phyloP scores from a whole-genome alignment of 2,329 filamentous ascomycete species.

The Thelonectria blattea region DNA sequence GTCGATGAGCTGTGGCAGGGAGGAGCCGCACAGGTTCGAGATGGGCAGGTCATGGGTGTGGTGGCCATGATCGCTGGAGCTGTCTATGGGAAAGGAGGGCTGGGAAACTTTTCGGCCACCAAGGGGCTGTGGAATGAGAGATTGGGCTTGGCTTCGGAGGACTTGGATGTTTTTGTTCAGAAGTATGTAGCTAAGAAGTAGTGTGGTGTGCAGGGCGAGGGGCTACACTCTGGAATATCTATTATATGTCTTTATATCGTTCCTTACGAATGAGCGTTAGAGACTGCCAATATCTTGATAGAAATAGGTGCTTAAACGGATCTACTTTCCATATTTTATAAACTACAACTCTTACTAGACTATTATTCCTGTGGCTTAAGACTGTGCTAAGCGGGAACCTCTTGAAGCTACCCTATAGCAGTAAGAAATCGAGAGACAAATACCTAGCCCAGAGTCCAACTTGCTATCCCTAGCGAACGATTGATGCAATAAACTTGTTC shows the following conservation, averaged over 20 bases:
- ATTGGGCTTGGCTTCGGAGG: conserved; percentile 1
- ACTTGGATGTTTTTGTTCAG: conserved; percentile 8
- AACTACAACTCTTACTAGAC: too few species aligned
- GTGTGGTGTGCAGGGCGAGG: neutral
- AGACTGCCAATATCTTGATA: too few species aligned
- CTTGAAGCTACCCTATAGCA: neutral
- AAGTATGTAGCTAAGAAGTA: neutral
- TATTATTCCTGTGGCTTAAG: too few species aligned
- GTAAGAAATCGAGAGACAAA: neutral
- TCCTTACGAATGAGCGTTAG: too few species aligned
- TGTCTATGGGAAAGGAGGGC: conserved; percentile 5
- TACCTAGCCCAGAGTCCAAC: too few species aligned
- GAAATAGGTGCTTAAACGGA: neutral
- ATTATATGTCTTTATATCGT: too few species aligned
- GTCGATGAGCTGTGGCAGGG: conserved; percentile 2
- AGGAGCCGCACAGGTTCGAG: neutral
- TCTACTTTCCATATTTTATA: too few species aligned
- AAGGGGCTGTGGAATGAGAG: conserved; percentile 20
- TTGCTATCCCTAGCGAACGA: too few species aligned
- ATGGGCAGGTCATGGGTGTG: conserved; percentile 4
- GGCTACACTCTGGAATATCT: too few species aligned
- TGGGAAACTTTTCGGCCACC: conserved; percentile 5
- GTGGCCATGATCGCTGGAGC: conserved; percentile 7
- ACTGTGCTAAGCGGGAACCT: too few species aligned
- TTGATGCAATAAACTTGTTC: too few species aligned